phyloP scores from a whole-genome alignment of 179 eudicot species.

The Spinacia oleracea region DNA sequence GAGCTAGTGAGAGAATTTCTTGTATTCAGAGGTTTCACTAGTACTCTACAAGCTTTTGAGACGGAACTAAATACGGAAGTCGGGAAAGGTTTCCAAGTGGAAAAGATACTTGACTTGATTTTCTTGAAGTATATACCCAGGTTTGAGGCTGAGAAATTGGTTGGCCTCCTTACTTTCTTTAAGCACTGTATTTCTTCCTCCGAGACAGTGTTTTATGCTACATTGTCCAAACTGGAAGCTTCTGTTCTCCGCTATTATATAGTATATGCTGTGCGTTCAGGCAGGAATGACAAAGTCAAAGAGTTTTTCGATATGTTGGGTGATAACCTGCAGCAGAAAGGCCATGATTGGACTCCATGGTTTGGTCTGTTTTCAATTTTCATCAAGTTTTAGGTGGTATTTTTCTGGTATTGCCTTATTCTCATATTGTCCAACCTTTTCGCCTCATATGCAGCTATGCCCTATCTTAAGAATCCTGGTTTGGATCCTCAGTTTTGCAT shows the following conservation, averaged over 20 bases:
- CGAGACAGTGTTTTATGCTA: slow-evolving; percentile 46
- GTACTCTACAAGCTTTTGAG: slow-evolving; percentile 74
- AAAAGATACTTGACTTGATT: slow-evolving; percentile 79
- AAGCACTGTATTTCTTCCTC: slow-evolving; percentile 72
- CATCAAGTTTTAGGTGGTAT: background rate
- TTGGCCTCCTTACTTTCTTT: slow-evolving; percentile 66
- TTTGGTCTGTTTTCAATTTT: slow-evolving; percentile 57
- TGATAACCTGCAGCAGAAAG: slow-evolving; percentile 64
- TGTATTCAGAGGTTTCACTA: slow-evolving; percentile 88
- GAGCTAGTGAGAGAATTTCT: slow-evolving; percentile 91
- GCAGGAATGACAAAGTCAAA: slow-evolving; percentile 65
- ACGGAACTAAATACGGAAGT: slow-evolving; percentile 76
- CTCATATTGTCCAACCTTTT: background rate
- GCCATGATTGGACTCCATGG: slow-evolving; percentile 85
- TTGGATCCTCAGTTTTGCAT: slow-evolving; percentile 76
- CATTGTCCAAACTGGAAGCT: slow-evolving; percentile 63
- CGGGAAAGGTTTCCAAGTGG: slow-evolving; percentile 84
- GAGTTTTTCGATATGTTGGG: slow-evolving; percentile 69
- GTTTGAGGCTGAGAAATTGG: slow-evolving; percentile 63
- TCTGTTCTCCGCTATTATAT: slow-evolving; percentile 79
- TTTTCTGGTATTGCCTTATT: slow-evolving; percentile 10
- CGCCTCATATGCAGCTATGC: slow-evolving; percentile 60
- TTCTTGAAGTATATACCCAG: slow-evolving; percentile 76
- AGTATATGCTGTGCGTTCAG: slow-evolving; percentile 66
- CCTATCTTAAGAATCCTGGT: slow-evolving; percentile 69